These are phyloP conservation scores for Ustulina deusta DNA, from an alignment of 2,329 filamentous ascomycete genomes.

Conservation along the genomic window DNA sequence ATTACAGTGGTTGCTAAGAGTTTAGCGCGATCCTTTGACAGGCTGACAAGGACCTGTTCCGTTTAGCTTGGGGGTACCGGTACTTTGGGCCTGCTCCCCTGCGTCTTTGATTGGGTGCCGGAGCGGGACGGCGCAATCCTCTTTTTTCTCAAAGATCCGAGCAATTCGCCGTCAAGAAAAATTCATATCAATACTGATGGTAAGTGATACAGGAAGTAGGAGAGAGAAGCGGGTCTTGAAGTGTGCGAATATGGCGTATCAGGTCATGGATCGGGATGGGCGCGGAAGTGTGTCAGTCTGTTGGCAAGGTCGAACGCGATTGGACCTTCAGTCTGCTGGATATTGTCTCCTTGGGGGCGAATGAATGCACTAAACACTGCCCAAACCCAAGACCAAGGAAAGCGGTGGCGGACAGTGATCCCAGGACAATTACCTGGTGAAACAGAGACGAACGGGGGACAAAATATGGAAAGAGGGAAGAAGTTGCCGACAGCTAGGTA, in stretches of 20 bases:
- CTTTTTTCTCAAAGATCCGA: constrained; percentile 1
- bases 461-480: constrained; percentile 1
- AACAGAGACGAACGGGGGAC: not conserved
- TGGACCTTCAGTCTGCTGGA: constrained; percentile 12
- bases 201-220: not conserved
- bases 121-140: constrained; percentile 16
- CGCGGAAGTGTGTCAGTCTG: constrained; percentile 30
- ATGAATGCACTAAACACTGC: constrained; percentile 6
- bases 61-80: constrained; percentile 19
- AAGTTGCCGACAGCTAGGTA: not conserved
- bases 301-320: constrained; percentile 21
- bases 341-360: constrained; percentile 15
- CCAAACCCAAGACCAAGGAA: constrained; percentile 9
- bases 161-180: constrained; percentile 12
- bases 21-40: constrained; percentile 38
- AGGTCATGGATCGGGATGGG: not conserved
- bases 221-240: not conserved
- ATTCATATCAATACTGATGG: not conserved
- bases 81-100: constrained; percentile 7
- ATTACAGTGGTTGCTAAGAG: constrained; percentile 28
- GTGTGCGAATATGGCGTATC: not conserved
- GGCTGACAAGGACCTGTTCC: constrained; percentile 24
- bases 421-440: not conserved
- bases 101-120: constrained; percentile 31
- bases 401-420: not conserved